These are phyloP conservation scores for Termitomyces sp. DNA, from an alignment of 768 basidiomycete genomes.

Conservation along the genomic window DNA sequence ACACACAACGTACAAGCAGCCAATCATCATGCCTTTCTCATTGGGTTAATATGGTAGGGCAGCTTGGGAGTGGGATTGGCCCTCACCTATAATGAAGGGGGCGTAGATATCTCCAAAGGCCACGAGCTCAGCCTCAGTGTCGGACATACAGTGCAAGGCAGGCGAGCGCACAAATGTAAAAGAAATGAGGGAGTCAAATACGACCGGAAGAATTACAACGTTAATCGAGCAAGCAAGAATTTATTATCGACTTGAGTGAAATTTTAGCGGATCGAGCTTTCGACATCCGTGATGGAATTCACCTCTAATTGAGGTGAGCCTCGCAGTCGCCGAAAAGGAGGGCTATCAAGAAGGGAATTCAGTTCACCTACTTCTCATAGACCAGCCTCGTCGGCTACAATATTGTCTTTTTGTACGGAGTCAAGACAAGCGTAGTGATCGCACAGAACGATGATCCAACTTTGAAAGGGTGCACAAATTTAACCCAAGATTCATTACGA, in stretches of 20 bases:
- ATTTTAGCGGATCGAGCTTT: neutral
- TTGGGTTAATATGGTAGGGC: neutral
- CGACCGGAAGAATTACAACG: neutral
- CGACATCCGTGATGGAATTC: neutral
- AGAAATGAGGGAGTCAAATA: neutral
- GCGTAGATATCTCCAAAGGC: slow-evolving; percentile 4
- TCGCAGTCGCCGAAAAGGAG: neutral
- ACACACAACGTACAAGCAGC: slow-evolving; percentile 3
- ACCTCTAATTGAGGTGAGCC: neutral
- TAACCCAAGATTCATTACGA: too few species aligned
- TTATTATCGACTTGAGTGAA: neutral
- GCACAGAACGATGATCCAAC: too few species aligned
- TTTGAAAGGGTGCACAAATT: too few species aligned
- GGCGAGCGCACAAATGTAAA: neutral
- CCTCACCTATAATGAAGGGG: slow-evolving; percentile 7
- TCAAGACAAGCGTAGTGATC: neutral
- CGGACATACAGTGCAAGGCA: neutral
- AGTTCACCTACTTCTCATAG: neutral
- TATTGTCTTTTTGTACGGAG: neutral
- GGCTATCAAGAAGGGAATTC: neutral
- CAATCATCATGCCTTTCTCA: slow-evolving; percentile 9
- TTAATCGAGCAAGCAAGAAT: neutral
- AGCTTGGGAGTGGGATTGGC: neutral
- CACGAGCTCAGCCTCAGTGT: slow-evolving; percentile 1
- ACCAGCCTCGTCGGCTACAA: neutral